A percentile compares a stretch with the other conserved stretches of the same genome.
phyloP scores from a whole-genome alignment of 345 rosid species.

The Physaria fendleri region DNA sequence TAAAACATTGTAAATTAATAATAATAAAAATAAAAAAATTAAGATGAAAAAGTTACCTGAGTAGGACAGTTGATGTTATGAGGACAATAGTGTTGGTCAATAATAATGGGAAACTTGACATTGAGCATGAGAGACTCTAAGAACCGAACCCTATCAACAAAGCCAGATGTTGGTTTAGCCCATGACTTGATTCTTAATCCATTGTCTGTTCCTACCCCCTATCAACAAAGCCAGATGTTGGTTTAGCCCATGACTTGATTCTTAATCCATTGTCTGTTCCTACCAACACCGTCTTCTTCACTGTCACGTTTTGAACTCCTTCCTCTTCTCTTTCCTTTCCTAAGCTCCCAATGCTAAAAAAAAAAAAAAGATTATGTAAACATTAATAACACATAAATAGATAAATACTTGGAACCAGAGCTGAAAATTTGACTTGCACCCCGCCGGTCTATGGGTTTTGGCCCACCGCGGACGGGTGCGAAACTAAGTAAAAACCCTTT shows the following conservation, averaged over 20 bases:
- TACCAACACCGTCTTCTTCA: background rate
- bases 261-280: slow-evolving; percentile 1
- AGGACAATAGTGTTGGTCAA: slow-evolving; percentile 1
- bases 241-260: background rate
- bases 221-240: background rate
- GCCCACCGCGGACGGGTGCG: no score
- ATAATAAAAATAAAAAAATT: background rate
- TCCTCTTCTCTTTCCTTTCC: background rate
- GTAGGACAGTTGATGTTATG: background rate
- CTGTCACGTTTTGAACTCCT: background rate
- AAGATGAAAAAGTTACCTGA: background rate
- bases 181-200: background rate
- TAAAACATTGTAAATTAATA: background rate
- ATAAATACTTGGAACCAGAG: no score
- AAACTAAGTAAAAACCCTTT: no score
- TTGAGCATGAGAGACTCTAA: background rate
- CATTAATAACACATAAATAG: no score
- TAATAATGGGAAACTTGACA: background rate
- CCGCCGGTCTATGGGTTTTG: no score
- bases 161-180: background rate
- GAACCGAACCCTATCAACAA: background rate
- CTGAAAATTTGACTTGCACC: no score
- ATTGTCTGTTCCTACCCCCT: background rate
- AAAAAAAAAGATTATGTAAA: no score
- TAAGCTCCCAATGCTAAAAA: slow-evolving; percentile 1